These are phyloP conservation scores for Myxozyma vanderwaltii DNA, from an alignment of 805 yeast genomes.

Conservation along the genomic window DNA sequence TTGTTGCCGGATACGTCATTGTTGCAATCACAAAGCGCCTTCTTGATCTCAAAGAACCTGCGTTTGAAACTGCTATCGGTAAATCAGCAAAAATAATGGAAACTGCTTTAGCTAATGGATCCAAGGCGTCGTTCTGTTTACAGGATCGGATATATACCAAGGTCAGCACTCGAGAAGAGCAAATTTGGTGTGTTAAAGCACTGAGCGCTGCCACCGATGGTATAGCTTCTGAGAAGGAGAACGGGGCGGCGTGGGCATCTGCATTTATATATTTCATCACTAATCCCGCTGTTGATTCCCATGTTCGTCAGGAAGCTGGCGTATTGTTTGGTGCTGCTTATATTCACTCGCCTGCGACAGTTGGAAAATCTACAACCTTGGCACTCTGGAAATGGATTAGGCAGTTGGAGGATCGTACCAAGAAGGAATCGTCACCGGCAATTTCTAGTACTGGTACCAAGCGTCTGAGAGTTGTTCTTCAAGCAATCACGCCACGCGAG, in stretches of 20 bases:
- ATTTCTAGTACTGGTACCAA: constrained; percentile 31
- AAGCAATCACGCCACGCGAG: constrained; percentile 35
- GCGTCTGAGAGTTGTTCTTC: constrained; percentile 33
- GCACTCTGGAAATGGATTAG: constrained; percentile 46
- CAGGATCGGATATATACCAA: constrained; percentile 56
- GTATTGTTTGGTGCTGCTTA: constrained; percentile 40
- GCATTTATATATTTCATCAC: constrained; percentile 34
- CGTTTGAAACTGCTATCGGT: constrained; percentile 32
- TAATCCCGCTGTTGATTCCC: constrained; percentile 10
- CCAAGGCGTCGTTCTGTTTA: constrained; percentile 53
- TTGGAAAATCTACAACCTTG: constrained; percentile 50
- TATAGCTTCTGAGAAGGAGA: constrained; percentile 27
- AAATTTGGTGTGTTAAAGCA: constrained; percentile 56
- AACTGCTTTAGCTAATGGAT: constrained; percentile 44
- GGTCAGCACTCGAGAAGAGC: constrained; percentile 50
- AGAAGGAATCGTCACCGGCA: constrained; percentile 26
- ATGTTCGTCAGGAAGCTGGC: constrained; percentile 31
- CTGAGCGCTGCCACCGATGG: constrained; percentile 43
- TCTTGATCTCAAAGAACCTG: constrained; percentile 30
- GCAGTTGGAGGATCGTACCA: constrained; percentile 24
- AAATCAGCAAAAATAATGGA: constrained; percentile 20
- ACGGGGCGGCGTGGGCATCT: constrained; percentile 32
- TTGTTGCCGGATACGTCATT: constrained; percentile 58
- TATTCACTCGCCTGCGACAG: constrained; percentile 43
- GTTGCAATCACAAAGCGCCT: constrained; percentile 38